Conservation (phyloP, 2,329 filamentous ascomycete genomes). For the Pestalotiopsis sp. region DNA sequence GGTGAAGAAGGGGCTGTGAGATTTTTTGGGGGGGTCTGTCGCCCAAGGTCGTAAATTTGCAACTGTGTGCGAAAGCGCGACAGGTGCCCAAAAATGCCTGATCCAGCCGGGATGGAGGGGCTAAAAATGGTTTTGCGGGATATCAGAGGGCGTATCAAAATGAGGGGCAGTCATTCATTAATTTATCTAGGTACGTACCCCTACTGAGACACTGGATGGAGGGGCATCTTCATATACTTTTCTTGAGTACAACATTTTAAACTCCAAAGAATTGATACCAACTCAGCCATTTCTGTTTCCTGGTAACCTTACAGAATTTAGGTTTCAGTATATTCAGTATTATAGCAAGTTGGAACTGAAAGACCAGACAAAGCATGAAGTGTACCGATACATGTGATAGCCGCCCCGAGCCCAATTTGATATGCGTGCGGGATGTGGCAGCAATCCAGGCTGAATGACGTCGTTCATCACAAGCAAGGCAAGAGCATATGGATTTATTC, state of each 20-base stretch:
- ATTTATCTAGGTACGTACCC: too few species aligned
- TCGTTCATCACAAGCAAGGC: constrained; percentile 7
- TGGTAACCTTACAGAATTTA: too few species aligned
- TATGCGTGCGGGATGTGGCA: background rate
- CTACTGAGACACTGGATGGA: background rate
- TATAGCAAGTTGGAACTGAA: background rate
- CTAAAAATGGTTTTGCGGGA: background rate
- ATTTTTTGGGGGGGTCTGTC: constrained; percentile 5
- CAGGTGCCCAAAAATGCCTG: constrained; percentile 9
- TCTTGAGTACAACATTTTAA: background rate
- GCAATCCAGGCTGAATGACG: background rate
- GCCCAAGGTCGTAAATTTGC: constrained; percentile 8
- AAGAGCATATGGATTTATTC: background rate
- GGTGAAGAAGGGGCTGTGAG: background rate
- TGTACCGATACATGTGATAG: background rate
- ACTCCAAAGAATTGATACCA: too few species aligned
- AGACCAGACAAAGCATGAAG: background rate
- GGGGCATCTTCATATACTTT: background rate
- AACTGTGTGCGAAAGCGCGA: constrained; percentile 9
- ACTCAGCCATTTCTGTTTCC: too few species aligned
- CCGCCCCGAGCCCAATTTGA: background rate
- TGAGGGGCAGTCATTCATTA: constrained; percentile 1
- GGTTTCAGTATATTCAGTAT: background rate
- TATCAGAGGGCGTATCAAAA: background rate
- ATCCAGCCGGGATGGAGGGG: constrained; percentile 1